These are phyloP conservation scores for Boletus eberwhitei DNA, from an alignment of 768 basidiomycete species.

Conservation along the genomic window DNA sequence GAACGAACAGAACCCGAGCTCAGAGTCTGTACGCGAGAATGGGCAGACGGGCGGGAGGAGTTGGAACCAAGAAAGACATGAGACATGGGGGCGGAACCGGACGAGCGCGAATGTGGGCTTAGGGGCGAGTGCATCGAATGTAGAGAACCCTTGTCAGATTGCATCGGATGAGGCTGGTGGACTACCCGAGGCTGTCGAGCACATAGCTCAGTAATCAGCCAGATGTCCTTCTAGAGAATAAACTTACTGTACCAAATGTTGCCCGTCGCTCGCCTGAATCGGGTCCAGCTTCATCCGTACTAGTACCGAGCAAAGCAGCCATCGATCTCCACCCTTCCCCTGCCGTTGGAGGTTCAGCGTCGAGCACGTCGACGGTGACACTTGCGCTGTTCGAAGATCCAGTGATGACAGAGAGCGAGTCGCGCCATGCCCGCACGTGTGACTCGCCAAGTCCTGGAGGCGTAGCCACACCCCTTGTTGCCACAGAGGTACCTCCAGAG, in stretches of 20 bases:
- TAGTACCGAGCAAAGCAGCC: slow-evolving; percentile 27
- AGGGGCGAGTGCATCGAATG: slow-evolving; percentile 61
- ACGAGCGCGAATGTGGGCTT: slow-evolving; percentile 43
- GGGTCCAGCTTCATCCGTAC: slow-evolving; percentile 13
- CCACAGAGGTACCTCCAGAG: slow-evolving; percentile 32
- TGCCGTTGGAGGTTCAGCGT: slow-evolving; percentile 66
- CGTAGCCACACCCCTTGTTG: slow-evolving; percentile 10
- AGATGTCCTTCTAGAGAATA: not conserved
- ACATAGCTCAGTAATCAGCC: slow-evolving; percentile 12
- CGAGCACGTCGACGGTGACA: slow-evolving; percentile 56
- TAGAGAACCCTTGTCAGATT: slow-evolving; percentile 64
- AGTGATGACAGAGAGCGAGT: slow-evolving; percentile 32
- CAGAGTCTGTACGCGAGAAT: slow-evolving; percentile 35
- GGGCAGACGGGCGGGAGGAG: slow-evolving; percentile 52
- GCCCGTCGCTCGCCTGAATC: slow-evolving; percentile 40
- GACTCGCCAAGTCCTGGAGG: slow-evolving; percentile 40
- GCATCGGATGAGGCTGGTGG: slow-evolving; percentile 38
- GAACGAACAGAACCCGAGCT: slow-evolving; percentile 44
- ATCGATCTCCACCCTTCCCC: slow-evolving; percentile 60
- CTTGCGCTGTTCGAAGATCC: slow-evolving; percentile 31
- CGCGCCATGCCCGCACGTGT: slow-evolving; percentile 33
- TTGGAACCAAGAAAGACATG: slow-evolving; percentile 47
- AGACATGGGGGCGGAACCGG: slow-evolving; percentile 54
- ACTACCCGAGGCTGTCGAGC: slow-evolving; percentile 42
- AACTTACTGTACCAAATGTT: slow-evolving; percentile 63